Conservation (phyloP, 352 stramenopile species). For the Pythium vanterpoolii region DNA sequence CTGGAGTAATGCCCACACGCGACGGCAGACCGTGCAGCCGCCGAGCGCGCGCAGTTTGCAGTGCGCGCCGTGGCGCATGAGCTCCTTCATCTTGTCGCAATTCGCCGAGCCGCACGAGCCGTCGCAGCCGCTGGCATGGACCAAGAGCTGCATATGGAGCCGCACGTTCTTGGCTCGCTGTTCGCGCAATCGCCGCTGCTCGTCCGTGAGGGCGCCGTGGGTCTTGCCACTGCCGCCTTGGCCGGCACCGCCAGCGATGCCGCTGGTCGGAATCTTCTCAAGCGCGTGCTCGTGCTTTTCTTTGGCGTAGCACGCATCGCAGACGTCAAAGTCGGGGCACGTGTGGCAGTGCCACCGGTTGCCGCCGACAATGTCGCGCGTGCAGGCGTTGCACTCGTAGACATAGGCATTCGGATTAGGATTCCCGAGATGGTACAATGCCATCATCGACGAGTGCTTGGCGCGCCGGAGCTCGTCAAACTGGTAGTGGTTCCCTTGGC, state of each 20-base stretch:
- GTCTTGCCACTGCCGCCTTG: slow-evolving; percentile 13
- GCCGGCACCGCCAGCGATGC: slow-evolving; percentile 19
- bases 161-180: slow-evolving; percentile 94
- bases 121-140: slow-evolving; percentile 95
- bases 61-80: slow-evolving; percentile 94
- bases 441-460: slow-evolving; percentile 99
- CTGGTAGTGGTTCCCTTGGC: slow-evolving; percentile 98
- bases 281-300: slow-evolving; percentile 77
- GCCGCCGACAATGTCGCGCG: slow-evolving; percentile 72
- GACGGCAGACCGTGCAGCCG: slow-evolving; percentile 95
- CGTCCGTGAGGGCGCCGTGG: slow-evolving; percentile 43
- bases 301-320: slow-evolving; percentile 83
- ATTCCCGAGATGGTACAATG: slow-evolving; percentile 98
- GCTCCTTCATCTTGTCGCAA: slow-evolving; percentile 98
- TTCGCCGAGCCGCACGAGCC: slow-evolving; percentile 94
- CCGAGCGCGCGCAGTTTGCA: slow-evolving; percentile 92
- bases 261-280: slow-evolving; percentile 78
- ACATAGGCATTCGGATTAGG: slow-evolving; percentile 87
- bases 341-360: slow-evolving; percentile 89
- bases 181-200: slow-evolving; percentile 68
- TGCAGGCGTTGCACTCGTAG: slow-evolving; percentile 86
- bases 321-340: slow-evolving; percentile 89
- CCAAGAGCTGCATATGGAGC: slow-evolving; percentile 97
- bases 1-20: slow-evolving; percentile 96
- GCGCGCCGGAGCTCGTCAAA: slow-evolving; percentile 97